Evolutionary conservation across 768 basidiomycete species (phyloP).

Genomic region (Suillus tomentosus): DNA sequence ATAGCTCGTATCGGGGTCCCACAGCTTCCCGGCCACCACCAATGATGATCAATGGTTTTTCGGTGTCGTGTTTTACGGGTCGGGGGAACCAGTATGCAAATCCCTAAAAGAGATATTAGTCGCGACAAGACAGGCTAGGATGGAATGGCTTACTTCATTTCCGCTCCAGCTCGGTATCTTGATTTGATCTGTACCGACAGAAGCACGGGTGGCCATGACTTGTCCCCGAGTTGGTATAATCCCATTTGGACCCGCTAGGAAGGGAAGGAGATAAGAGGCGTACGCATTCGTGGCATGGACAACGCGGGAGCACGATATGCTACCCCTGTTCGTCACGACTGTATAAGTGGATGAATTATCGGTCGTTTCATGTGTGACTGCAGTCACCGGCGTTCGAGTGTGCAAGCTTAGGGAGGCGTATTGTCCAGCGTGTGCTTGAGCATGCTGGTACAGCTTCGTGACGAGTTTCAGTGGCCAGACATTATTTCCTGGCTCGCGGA

Average conservation of each 20-base stretch:
- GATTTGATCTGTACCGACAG: slow-evolving; percentile 40
- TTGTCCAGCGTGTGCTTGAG: slow-evolving; percentile 29
- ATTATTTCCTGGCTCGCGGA: slow-evolving; percentile 58
- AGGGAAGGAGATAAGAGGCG: slow-evolving; percentile 73
- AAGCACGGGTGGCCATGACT: slow-evolving; percentile 49
- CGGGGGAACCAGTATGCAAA: slow-evolving; percentile 87
- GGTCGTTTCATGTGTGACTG: slow-evolving; percentile 28
- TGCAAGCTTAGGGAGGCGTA: slow-evolving; percentile 55
- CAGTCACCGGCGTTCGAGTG: slow-evolving; percentile 71
- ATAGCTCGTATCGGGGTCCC: slow-evolving; percentile 46
- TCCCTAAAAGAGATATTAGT: slow-evolving; percentile 30
- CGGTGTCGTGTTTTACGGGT: slow-evolving; percentile 35
- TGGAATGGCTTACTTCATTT: slow-evolving; percentile 30
- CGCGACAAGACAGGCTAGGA: not conserved
- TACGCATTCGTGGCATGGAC: slow-evolving; percentile 91
- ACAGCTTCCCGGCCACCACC: slow-evolving; percentile 64
- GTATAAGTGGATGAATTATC: slow-evolving; percentile 22
- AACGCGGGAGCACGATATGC: slow-evolving; percentile 58
- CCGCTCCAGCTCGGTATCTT: slow-evolving; percentile 50
- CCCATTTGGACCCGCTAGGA: slow-evolving; percentile 47
- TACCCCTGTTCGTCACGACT: slow-evolving; percentile 68
- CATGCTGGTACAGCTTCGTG: slow-evolving; percentile 56
- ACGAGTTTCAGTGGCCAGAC: slow-evolving; percentile 85
- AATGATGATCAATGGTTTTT: slow-evolving; percentile 64
- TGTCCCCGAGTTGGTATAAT: slow-evolving; percentile 79